Evolutionary conservation across 1,284 basidiomycete genomes (phyloP), one percentile per base, ranked within the genome.

Genomic region (Naganishia cerealis): DNA sequence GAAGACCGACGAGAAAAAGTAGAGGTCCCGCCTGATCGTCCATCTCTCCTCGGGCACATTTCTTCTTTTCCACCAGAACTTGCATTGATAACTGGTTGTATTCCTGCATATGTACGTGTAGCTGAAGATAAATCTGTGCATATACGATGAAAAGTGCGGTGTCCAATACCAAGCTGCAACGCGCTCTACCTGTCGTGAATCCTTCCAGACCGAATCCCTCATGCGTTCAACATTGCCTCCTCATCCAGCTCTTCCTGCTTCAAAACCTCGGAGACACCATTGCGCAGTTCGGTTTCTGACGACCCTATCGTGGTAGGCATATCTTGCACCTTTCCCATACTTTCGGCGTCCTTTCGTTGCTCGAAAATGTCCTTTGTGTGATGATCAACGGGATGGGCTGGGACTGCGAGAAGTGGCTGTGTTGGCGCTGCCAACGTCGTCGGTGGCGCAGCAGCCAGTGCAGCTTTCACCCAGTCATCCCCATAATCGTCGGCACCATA

Each of bases 311-410:
- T 36, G 8, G 39, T 7, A 2, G 61, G 55, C 39, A 74, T 73
- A 67, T 75, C 75, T 1, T 72, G 52, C 5, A 71, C 72, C 21
- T 58, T 33, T 1, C 73, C 74, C 15, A 62, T 46, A 18, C 53
- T 67, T 54, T 75, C 74, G 7, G 73, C 75, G 6, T 73, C 69
- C 8, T 70, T 66, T 36, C 75, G 59, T 61, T 74, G 69, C 42
- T 70, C 69, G 57, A 71, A 77, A 7, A 75, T 69, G 54, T 66
- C 46, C 13, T 56, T 56, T 15, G 59, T 24, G 15, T 26, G 53
- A n/a, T 57, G 46, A 1, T n/a, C 36, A 2, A 38, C 36, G 7
- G 33, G 29, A n/a, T 66, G 62, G 12, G 43, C 13, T 2, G 53
- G 42, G 9, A 57, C 24, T 9, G 46, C 46, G 13, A 50, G 46